These are phyloP conservation scores for Climacium dendroides DNA, from an alignment of 225 moss, liverwort and hornwort species.

Conservation along the genomic window DNA sequence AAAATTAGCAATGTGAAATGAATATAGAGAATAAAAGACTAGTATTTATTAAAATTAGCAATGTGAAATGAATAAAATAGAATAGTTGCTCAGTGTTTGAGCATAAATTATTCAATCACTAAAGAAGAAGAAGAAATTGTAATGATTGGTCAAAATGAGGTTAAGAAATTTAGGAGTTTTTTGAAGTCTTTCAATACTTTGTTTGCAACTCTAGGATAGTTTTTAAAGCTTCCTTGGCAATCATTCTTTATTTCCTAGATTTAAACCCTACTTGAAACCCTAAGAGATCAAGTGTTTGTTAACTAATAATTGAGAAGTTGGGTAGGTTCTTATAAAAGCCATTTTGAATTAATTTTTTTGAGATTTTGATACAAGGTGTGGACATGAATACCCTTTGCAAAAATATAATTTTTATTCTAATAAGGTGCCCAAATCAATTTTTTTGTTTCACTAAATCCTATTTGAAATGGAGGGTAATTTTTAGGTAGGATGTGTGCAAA, in stretches of 20 bases:
- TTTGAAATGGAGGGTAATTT: accelerated
- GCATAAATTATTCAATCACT: too few species aligned
- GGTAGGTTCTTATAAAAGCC: neutral
- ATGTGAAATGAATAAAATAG: too few species aligned
- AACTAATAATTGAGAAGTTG: neutral
- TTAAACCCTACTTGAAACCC: too few species aligned
- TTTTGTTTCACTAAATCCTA: neutral
- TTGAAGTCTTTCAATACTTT: neutral
- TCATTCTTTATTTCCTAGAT: neutral
- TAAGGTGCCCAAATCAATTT: neutral
- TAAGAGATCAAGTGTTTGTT: neutral
- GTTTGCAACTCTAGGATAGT: neutral
- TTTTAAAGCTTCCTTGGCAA: neutral
- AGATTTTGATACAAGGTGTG: neutral
- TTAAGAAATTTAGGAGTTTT: neutral
- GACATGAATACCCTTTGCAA: too few species aligned
- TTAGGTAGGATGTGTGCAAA: neutral
- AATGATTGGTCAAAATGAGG: neutral
- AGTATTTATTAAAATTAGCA: too few species aligned
- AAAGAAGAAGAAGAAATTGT: neutral
- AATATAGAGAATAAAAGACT: too few species aligned
- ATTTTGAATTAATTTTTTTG: neutral
- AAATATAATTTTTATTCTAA: neutral
- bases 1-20: too few species aligned
- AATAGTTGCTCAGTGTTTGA: too few species aligned